Percentiles rank a stretch among this genome's conserved stretches.
Evolutionary conservation across 169 alveolate species (phyloP).

Genomic region (Amoebophrya sp.): DNA sequence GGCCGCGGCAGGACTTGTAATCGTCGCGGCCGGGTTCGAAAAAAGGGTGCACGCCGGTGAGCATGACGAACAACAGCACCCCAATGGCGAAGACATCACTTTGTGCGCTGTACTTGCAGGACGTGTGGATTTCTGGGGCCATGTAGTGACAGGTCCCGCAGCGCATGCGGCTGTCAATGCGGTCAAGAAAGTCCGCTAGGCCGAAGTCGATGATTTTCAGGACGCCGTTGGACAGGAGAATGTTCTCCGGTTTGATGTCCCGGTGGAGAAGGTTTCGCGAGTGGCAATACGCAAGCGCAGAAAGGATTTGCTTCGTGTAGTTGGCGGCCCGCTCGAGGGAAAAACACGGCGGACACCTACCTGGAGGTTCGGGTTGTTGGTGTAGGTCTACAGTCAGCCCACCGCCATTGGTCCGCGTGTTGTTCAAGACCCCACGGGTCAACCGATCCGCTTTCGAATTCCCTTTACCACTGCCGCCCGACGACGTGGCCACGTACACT

Average conservation of each 20-base stretch:
- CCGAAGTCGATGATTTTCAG: background rate
- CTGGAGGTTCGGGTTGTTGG: too few species aligned
- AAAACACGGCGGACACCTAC: too few species aligned
- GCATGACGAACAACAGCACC: background rate
- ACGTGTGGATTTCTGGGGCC: background rate
- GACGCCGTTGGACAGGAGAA: slow-evolving; percentile 41
- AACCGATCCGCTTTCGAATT: too few species aligned
- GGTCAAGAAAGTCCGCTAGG: background rate
- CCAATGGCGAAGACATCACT: slow-evolving; percentile 8
- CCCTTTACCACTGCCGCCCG: too few species aligned
- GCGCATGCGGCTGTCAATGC: background rate
- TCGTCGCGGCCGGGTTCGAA: background rate
- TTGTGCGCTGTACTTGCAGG: background rate
- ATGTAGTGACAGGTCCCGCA: slow-evolving; percentile 25
- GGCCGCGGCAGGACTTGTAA: background rate
- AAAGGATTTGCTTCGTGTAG: background rate
- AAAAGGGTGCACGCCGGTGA: background rate
- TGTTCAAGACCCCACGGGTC: too few species aligned
- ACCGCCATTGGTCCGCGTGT: too few species aligned
- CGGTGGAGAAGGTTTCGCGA: slow-evolving; percentile 78
- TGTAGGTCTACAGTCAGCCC: too few species aligned
- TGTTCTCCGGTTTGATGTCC: slow-evolving; percentile 86
- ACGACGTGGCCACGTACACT: too few species aligned
- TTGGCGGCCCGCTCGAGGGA: background rate
- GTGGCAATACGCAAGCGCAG: slow-evolving; percentile 57